Base-by-base conservation (phyloP, 768 basidiomycete genomes). In the Psilocybe cubensis region DNA sequence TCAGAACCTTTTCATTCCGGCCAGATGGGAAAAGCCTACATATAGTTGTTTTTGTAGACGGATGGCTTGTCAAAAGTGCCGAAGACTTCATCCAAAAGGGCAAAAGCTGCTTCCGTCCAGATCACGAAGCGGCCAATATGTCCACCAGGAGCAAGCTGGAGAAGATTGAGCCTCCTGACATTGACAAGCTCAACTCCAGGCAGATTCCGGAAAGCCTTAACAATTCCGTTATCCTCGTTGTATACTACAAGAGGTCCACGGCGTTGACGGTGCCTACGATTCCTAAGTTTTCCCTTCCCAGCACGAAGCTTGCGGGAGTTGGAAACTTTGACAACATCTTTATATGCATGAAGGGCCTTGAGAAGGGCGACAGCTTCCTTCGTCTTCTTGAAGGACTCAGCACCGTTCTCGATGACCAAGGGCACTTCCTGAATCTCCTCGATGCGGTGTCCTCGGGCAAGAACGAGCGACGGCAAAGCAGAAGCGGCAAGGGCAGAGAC, bases 81-180 rank as follows among this genome's bases (percentile, higher is more conserved):
- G 74, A 91, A 99, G 62, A 98, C 87, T 65, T 94, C 89, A 74
- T 98, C 97, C 55, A 99, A 91, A 63, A 92, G 86, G 52, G 78
- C 83, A 74, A 98, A 97, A 24, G 97, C 97, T 68, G 83, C 83
- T 79, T 96, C 91, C 60, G 97, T 98, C 97, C 97, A 99, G 83
- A 99, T 96, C 74, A 98, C 83, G 81, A 99, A 99, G 61, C 97
- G 94, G 60, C 97, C 97, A 59, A 99, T 88, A 73, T 99, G 97
- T 64, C 97, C 97, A 87, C 97, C 97, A 47, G 97, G 97, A 14
- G 97, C 97, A 73, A 99, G 93, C 79, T 98, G 95, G 73, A 99
- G 94, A 68, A 99, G 86, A 81, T 99, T 99, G 68, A 99, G 81
- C 50, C 92, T 79, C 74, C 88, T 85, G 66, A 99, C 97, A 73